phyloP scores from a whole-genome alignment of 2,329 filamentous ascomycete genomes.

The Cladosporium oxysporum region DNA sequence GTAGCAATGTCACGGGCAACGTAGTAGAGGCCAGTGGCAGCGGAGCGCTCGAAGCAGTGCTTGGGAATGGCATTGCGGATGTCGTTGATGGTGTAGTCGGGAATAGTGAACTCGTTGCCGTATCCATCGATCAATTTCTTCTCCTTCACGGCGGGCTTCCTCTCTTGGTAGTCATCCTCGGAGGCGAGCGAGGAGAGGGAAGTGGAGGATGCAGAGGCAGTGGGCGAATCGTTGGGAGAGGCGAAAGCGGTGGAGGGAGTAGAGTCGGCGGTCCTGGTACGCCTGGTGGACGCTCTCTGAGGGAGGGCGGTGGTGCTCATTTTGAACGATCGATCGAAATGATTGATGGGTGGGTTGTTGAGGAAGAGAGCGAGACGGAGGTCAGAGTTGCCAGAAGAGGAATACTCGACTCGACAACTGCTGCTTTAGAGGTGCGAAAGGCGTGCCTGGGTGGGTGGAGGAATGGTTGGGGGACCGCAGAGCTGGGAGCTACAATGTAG shows the following conservation, averaged over 20 bases:
- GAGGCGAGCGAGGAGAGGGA: slow-evolving; percentile 89
- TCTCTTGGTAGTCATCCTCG: slow-evolving; percentile 55
- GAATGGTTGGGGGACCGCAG: slow-evolving; percentile 9
- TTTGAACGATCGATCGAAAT: slow-evolving; percentile 20
- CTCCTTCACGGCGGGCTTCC: slow-evolving; percentile 51
- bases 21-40: slow-evolving; percentile 72
- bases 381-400: background rate
- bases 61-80: slow-evolving; percentile 95
- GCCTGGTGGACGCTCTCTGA: slow-evolving; percentile 47
- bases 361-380: background rate
- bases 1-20: slow-evolving; percentile 77
- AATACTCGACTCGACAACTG: background rate
- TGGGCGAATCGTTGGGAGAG: slow-evolving; percentile 62
- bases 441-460: background rate
- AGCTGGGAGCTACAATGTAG: slow-evolving; percentile 1
- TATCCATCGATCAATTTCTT: slow-evolving; percentile 80
- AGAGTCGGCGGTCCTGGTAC: slow-evolving; percentile 54
- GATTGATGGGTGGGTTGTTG: background rate
- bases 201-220: slow-evolving; percentile 74
- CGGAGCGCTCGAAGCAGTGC: slow-evolving; percentile 93
- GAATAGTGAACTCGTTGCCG: slow-evolving; percentile 90
- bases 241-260: slow-evolving; percentile 53
- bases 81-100: slow-evolving; percentile 96
- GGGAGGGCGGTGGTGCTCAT: slow-evolving; percentile 57
- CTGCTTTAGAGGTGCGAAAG: slow-evolving; percentile 7